These are phyloP conservation scores for Trichodelitschia bisporula DNA, from an alignment of 495 filamentous ascomycete genomes.

Conservation along the genomic window DNA sequence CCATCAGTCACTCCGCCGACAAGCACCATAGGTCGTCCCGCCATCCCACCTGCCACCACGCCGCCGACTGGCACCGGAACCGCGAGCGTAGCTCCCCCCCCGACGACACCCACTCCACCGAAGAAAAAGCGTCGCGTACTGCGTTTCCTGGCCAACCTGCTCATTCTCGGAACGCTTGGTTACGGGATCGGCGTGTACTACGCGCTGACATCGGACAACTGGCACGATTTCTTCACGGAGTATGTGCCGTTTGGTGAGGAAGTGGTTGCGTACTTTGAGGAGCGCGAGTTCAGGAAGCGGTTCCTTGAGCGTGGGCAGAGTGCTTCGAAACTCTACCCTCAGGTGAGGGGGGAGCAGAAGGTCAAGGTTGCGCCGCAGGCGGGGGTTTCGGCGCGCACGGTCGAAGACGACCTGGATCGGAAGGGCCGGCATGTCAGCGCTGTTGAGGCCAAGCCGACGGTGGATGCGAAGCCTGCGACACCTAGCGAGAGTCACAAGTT, in stretches of 20 bases:
- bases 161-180: conserved; percentile 44
- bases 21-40: conserved; percentile 6
- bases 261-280: conserved; percentile 88
- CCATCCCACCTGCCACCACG: conserved; percentile 16
- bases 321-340: conserved; percentile 22
- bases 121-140: conserved; percentile 57
- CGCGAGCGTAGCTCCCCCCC: conserved; percentile 16
- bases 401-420: conserved; percentile 22
- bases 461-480: conserved; percentile 3
- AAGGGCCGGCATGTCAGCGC: conserved; percentile 16
- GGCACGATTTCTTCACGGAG: conserved; percentile 98
- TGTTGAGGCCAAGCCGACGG: conserved; percentile 3
- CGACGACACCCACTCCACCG: conserved; percentile 17
- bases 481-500: too few species aligned
- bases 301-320: conserved; percentile 46
- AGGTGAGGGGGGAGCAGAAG: conserved; percentile 28
- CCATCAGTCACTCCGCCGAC: conserved; percentile 8
- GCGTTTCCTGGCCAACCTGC: conserved; percentile 43
- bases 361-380: conserved; percentile 67
- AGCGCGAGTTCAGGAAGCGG: conserved; percentile 74
- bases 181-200: conserved; percentile 82
- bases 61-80: conserved; percentile 16
- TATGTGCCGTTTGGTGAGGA: conserved; percentile 91
- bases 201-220: conserved; percentile 81
- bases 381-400: conserved; percentile 62